Evolutionary conservation across 2,329 filamentous ascomycete species (phyloP).

Genomic region (Alternaria rosae): DNA sequence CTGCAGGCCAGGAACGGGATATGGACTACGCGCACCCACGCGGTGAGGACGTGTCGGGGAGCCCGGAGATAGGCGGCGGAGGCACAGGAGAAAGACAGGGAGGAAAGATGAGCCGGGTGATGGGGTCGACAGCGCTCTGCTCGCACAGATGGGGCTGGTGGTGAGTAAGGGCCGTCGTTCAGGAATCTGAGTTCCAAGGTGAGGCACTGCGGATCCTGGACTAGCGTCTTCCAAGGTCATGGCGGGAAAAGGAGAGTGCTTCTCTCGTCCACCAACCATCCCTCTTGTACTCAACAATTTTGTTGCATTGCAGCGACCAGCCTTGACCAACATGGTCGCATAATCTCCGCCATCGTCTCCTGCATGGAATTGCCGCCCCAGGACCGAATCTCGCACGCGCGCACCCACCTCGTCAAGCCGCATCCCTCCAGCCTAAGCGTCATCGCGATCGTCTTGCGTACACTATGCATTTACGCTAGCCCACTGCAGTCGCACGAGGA

Average conservation of each 20-base stretch:
- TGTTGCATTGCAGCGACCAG: conserved; percentile 12
- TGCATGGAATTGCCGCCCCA: background rate
- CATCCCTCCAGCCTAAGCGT: conserved; percentile 32
- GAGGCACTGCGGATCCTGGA: conserved; percentile 22
- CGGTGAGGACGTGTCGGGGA: conserved; percentile 33
- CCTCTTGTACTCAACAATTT: conserved; percentile 15
- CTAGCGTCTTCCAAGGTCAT: conserved; percentile 6
- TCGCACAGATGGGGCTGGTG: conserved; percentile 32
- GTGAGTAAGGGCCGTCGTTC: conserved; percentile 31
- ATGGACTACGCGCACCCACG: conserved; percentile 38
- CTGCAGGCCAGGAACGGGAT: conserved; percentile 30
- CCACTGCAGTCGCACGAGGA: conserved; percentile 2
- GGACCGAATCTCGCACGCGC: conserved; percentile 5
- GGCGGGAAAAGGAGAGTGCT: conserved; percentile 23
- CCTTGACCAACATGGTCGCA: conserved; percentile 20
- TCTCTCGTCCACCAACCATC: conserved; percentile 25
- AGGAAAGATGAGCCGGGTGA: conserved; percentile 21
- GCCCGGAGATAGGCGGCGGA: conserved; percentile 8
- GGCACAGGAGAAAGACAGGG: conserved; percentile 8
- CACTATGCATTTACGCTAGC: conserved; percentile 9
- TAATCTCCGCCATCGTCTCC: conserved; percentile 12
- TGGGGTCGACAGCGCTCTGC: conserved; percentile 21
- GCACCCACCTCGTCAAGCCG: conserved; percentile 12
- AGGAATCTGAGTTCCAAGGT: conserved; percentile 33
- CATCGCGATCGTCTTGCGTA: conserved; percentile 29